These are phyloP conservation scores for Peronospora belbahrii DNA, from an alignment of 352 stramenopile species.

Conservation along the genomic window DNA sequence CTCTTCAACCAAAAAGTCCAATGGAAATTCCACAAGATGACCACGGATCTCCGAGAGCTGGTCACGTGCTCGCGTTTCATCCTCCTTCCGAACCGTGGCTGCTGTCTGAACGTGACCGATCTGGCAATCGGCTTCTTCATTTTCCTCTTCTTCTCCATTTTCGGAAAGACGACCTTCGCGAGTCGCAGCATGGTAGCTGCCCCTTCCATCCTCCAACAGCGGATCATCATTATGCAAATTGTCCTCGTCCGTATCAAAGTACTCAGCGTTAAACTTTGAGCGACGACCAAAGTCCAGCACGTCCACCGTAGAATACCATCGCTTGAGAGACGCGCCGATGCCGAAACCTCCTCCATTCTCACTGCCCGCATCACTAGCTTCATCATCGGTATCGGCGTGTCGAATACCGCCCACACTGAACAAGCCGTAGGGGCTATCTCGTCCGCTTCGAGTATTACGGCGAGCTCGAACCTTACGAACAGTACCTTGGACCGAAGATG, in stretches of 20 bases:
- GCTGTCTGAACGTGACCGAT: constrained; percentile 80
- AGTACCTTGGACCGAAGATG: constrained; percentile 18
- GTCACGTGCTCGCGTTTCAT: constrained; percentile 57
- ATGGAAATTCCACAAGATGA: constrained; percentile 78
- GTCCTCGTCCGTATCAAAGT: constrained; percentile 59
- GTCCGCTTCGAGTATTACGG: constrained; percentile 24
- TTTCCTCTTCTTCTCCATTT: constrained; percentile 3
- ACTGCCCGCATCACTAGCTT: constrained; percentile 35
- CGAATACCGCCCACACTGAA: constrained; percentile 24
- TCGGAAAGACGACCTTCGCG: constrained; percentile 26
- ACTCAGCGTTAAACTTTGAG: constrained; percentile 74
- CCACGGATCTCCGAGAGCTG: constrained; percentile 78
- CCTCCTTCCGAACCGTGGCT: constrained; percentile 70
- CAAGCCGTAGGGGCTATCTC: constrained; percentile 27
- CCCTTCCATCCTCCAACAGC: constrained; percentile 45
- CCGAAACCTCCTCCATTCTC: constrained; percentile 43
- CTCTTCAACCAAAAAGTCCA: constrained; percentile 80
- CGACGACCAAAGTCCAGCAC: constrained; percentile 57
- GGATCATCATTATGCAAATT: constrained; percentile 46
- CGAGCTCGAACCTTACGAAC: constrained; percentile 10
- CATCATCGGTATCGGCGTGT: constrained; percentile 24
- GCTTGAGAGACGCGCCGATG: constrained; percentile 55
- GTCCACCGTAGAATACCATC: constrained; percentile 70
- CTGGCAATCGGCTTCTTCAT: constrained; percentile 63
- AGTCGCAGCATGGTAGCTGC: constrained; percentile 31